A percentile compares a stretch with the other conserved stretches of the same genome.
phyloP scores from a whole-genome alignment of 1,284 basidiomycete genomes.

The Rhodotorula sp. region DNA sequence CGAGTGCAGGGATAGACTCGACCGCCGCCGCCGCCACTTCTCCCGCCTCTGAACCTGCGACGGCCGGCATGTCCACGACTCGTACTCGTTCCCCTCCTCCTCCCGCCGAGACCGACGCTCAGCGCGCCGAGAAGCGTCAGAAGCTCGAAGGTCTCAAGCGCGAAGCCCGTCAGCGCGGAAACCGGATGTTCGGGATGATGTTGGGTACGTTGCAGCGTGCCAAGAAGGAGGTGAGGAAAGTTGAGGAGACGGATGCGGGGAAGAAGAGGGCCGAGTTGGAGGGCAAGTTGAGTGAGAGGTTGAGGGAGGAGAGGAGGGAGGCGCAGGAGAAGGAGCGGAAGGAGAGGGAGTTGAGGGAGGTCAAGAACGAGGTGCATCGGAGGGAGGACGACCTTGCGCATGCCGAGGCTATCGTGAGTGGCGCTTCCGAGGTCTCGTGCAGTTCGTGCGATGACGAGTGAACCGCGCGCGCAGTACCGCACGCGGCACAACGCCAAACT shows the following conservation, averaged over 20 bases:
- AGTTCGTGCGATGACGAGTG: neutral
- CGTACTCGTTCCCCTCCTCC: no score
- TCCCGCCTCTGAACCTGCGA: neutral
- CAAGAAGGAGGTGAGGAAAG: conserved; percentile 30
- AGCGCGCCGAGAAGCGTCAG: conserved; percentile 28
- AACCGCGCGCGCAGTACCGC: conserved; percentile 26
- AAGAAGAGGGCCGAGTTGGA: conserved; percentile 39
- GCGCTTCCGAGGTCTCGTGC: neutral
- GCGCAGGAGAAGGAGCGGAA: conserved; percentile 24
- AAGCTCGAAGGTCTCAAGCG: conserved; percentile 14
- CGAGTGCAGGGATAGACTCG: neutral
- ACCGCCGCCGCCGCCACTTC: neutral
- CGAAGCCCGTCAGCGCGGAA: conserved; percentile 35
- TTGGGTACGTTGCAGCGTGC: conserved; percentile 39
- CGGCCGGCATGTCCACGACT: neutral
- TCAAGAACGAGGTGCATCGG: conserved; percentile 26
- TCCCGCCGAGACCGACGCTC: neutral
- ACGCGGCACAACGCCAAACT: conserved; percentile 38
- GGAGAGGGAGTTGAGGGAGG: conserved; percentile 32
- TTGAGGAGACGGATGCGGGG: conserved; percentile 26
- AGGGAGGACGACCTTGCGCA: conserved; percentile 38
- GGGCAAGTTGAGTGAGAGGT: conserved; percentile 36
- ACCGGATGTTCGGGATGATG: conserved; percentile 42
- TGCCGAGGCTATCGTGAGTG: conserved; percentile 35
- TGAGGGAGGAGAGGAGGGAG: conserved; percentile 29